Evolutionary conservation across 1,284 basidiomycete species (phyloP).

Genomic region (Puccinia triticina): DNA sequence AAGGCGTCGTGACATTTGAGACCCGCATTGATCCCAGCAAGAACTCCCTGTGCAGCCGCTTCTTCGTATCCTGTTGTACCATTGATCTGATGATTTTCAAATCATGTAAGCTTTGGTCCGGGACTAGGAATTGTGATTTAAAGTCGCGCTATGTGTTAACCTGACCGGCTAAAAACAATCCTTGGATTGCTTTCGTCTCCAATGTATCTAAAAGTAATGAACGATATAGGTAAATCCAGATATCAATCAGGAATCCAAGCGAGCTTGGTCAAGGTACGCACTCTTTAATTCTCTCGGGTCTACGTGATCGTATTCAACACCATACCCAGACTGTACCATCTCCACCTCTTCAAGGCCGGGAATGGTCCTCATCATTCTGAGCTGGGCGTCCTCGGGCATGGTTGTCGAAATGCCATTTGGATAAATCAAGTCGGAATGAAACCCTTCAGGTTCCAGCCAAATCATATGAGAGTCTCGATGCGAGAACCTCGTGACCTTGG

Average conservation of each 20-base stretch:
- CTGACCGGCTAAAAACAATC: constrained; percentile 82
- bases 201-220: constrained; percentile 67
- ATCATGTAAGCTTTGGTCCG: constrained; percentile 51
- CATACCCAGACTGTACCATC: constrained; percentile 81
- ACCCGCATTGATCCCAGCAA: constrained; percentile 85
- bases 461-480: constrained; percentile 73
- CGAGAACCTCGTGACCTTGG: constrained; percentile 78
- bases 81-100: constrained; percentile 53
- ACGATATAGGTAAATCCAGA: background rate
- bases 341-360: constrained; percentile 79
- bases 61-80: constrained; percentile 89
- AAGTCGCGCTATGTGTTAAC: constrained; percentile 66
- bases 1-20: constrained; percentile 67
- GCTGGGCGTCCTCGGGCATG: constrained; percentile 79
- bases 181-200: constrained; percentile 81
- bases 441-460: constrained; percentile 89
- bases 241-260: background rate
- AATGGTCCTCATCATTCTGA: constrained; percentile 76
- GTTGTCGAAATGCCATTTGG: constrained; percentile 87
- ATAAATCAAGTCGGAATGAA: constrained; percentile 81
- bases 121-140: constrained; percentile 49
- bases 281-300: constrained; percentile 77
- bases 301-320: constrained; percentile 89
- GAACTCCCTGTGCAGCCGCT: constrained; percentile 79
- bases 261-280: constrained; percentile 56